Percentiles rank a stretch among this genome's conserved stretches.
Conservation (phyloP, 352 stramenopile genomes). For the Phytophthora fragariae region DNA sequence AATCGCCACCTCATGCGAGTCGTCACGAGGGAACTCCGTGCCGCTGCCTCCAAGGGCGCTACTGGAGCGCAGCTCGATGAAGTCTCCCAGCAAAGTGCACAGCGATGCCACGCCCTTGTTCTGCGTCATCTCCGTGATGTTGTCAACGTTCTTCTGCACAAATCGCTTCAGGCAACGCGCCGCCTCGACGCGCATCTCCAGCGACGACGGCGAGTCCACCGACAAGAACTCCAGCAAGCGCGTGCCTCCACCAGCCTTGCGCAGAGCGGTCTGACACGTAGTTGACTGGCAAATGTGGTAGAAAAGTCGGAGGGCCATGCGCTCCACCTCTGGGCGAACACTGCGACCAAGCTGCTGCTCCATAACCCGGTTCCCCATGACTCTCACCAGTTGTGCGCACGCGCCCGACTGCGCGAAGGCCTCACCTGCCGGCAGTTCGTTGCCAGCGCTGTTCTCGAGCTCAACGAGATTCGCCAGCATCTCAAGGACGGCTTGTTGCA, state of each 20-base stretch:
- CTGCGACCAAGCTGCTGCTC: constrained; percentile 60
- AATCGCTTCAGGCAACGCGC: constrained; percentile 78
- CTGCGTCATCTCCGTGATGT: constrained; percentile 70
- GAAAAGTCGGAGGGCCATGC: constrained; percentile 74
- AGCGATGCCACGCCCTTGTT: constrained; percentile 64
- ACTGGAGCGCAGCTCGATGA: constrained; percentile 53
- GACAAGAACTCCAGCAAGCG: constrained; percentile 69
- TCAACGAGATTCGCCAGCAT: constrained; percentile 84
- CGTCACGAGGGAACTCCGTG: constrained; percentile 41
- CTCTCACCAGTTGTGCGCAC: constrained; percentile 59
- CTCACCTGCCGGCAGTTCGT: constrained; percentile 70
- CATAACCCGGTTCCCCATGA: constrained; percentile 68
- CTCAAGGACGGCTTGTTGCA: constrained; percentile 69
- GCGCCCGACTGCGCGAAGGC: constrained; percentile 70
- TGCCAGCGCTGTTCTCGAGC: constrained; percentile 74
- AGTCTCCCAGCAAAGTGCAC: constrained; percentile 62
- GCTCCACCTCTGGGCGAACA: constrained; percentile 65
- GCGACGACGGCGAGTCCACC: constrained; percentile 51
- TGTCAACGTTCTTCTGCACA: constrained; percentile 75
- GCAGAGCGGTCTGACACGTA: constrained; percentile 72
- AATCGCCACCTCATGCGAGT: constrained; percentile 71
- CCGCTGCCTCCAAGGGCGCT: constrained; percentile 36
- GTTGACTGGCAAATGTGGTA: constrained; percentile 79
- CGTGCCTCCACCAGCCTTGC: constrained; percentile 57
- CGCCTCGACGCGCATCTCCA: constrained; percentile 74